phyloP scores from a whole-genome alignment of 305 asterid genomes.

The Solanum chacoense region DNA sequence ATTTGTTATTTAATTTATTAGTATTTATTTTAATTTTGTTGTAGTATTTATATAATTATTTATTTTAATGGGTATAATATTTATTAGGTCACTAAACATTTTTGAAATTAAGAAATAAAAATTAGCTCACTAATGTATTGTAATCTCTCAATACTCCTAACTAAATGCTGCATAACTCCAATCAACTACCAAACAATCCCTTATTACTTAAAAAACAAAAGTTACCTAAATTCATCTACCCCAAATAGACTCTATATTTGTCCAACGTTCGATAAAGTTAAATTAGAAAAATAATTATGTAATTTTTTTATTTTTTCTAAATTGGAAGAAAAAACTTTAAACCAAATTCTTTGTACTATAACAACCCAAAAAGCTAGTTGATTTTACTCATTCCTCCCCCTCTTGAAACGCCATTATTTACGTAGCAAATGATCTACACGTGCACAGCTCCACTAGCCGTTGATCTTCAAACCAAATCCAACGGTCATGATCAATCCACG shows the following conservation, averaged over 20 bases:
- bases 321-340: no score
- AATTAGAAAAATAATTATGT: background rate
- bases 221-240: no score
- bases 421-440: background rate
- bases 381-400: background rate
- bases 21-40: background rate
- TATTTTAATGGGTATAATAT: background rate
- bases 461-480: background rate
- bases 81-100: background rate
- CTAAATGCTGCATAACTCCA: no score
- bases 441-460: background rate
- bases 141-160: no score
- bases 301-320: no score
- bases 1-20: no score
- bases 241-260: no score
- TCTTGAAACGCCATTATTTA: background rate
- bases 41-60: background rate
- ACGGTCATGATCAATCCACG: background rate
- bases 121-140: background rate
- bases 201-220: no score
- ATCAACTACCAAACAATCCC: no score
- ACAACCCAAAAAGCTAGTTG: background rate
- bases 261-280: background rate
- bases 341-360: background rate
- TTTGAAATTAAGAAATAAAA: no score